A percentile compares a stretch with the other conserved stretches of the same genome.
These are phyloP conservation scores for Penicillium sclerotigenum DNA, from an alignment of 2,329 filamentous ascomycete genomes.

Conservation along the genomic window DNA sequence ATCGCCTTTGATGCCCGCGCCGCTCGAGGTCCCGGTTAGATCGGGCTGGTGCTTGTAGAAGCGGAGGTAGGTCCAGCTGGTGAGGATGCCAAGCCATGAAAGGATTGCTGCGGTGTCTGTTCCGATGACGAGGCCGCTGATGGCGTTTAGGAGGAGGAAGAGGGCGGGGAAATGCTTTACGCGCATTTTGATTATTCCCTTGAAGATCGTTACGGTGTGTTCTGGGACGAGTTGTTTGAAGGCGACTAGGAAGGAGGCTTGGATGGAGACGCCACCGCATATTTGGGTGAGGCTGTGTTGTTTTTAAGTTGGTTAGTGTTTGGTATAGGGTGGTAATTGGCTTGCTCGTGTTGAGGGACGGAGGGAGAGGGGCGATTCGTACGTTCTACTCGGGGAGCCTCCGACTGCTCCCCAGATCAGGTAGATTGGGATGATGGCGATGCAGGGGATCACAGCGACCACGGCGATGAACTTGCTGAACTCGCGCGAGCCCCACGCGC, in stretches of 20 bases:
- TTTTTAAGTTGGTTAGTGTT: conserved; percentile 20
- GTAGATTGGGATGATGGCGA: conserved; percentile 69
- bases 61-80: conserved; percentile 91
- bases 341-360: background rate
- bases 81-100: conserved; percentile 75
- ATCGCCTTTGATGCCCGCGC: conserved; percentile 70
- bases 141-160: conserved; percentile 68
- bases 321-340: background rate
- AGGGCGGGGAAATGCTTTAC: conserved; percentile 77
- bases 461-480: conserved; percentile 86
- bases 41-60: conserved; percentile 76
- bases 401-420: conserved; percentile 68
- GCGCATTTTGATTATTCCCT: conserved; percentile 81
- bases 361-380: background rate
- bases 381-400: conserved; percentile 39
- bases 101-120: conserved; percentile 78
- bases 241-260: conserved; percentile 90
- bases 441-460: conserved; percentile 74
- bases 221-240: conserved; percentile 97
- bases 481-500: conserved; percentile 89
- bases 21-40: conserved; percentile 53
- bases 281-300: conserved; percentile 68
- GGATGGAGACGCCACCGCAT: conserved; percentile 81
- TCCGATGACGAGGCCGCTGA: conserved; percentile 62
- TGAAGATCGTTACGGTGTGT: conserved; percentile 92